Base-by-base conservation (phyloP, 345 rosid species). In the Boechera retrofracta region DNA sequence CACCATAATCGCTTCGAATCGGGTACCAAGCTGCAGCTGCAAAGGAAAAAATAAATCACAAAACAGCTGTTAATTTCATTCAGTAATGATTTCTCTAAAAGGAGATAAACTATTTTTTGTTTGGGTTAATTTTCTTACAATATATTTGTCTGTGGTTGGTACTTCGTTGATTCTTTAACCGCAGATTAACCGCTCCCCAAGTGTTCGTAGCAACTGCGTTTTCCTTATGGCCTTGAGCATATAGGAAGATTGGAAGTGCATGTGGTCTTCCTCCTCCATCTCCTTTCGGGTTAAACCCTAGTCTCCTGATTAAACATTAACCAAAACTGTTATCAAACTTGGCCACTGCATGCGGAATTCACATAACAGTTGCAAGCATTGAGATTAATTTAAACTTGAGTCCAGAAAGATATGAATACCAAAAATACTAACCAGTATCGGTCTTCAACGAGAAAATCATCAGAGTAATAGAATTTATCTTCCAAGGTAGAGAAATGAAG, bases 21-120 rank as follows among this genome's bases (percentile, higher is more conserved):
- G 80, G 67, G 26, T 78, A 83, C 84, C 86, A 83, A 77, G 63
- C 64, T 5, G 76, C 71, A 38, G 67, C 76, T 74, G 63, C 62
- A 76, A 38, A 42, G 5, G 24, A 21, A 21, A 21, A 1, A 21
- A 0, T 4, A 28, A 41, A 33, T 10, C 0, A 51, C 10, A 42
- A 2, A 11, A 4, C 11, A 38, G 0, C 5, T 11, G 12, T 11
- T 44, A 4, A 44, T 44, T 12, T 39, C 4, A 39, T 9, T 39
- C 9, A 39, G 12, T 10, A 21, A 21, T 21, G 42, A 39, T 2
- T 39, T 39, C 3, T 39, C 9, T 3, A 39, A 21, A 21, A 21
- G 21, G 21, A 21, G 12, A 39, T 39, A 39, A 39, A 9, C 12
- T 21, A 39, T 39, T 10, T 39, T 9, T 3, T 21, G 21, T 39